These are phyloP conservation scores for Dioscorea cayenensis DNA, from an alignment of 116 monocot genomes.

Conservation along the genomic window DNA sequence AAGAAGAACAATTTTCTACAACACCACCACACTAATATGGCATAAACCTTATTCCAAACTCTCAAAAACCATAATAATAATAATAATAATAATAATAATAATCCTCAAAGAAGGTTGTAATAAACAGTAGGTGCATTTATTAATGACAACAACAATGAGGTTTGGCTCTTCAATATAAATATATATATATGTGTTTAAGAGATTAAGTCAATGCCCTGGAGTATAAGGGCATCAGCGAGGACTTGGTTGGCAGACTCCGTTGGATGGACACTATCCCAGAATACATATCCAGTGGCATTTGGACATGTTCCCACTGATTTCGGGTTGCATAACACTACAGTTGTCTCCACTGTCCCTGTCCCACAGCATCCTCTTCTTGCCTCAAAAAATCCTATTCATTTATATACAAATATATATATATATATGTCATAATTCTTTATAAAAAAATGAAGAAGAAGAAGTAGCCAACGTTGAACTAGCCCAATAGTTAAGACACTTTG, in stretches of 20 bases:
- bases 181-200: slow-evolving; percentile 12
- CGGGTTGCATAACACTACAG: slow-evolving; percentile 60
- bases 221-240: slow-evolving; percentile 51
- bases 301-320: slow-evolving; percentile 72
- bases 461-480: background rate
- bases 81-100: no score
- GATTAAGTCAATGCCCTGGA: slow-evolving; percentile 50
- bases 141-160: no score
- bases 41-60: no score
- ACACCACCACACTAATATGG: no score
- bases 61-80: no score
- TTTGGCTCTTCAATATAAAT: no score
- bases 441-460: background rate
- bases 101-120: no score
- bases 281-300: slow-evolving; percentile 77
- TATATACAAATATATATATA: background rate
- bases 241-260: slow-evolving; percentile 74
- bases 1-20: no score
- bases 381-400: slow-evolving; percentile 61
- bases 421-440: background rate
- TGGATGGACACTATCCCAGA: slow-evolving; percentile 89
- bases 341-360: slow-evolving; percentile 75
- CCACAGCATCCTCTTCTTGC: slow-evolving; percentile 79
- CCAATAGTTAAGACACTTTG: no score
- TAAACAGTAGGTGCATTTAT: no score